A percentile compares a stretch with the other conserved stretches of the same genome.
Evolutionary conservation across 257 asterid genomes (phyloP).

Genomic region (Ehretia macrophylla): DNA sequence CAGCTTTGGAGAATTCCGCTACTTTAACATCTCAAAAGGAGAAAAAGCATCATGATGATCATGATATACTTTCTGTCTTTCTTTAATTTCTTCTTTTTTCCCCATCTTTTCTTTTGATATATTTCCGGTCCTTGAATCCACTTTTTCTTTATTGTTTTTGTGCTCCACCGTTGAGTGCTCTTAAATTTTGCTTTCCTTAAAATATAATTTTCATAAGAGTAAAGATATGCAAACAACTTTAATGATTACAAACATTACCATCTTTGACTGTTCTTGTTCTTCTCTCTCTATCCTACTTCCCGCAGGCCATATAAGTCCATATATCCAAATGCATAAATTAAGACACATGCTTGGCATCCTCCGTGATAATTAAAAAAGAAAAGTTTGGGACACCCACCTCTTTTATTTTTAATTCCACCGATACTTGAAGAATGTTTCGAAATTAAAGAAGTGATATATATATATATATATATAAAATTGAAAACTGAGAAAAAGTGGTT

Average conservation of each 20-base stretch:
- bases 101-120: conserved; percentile 18
- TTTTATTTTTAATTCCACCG: no score
- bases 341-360: no score
- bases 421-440: no score
- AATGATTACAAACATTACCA: conserved; percentile 37
- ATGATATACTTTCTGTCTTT: conserved; percentile 9
- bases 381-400: no score
- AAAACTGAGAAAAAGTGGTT: no score
- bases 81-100: conserved; percentile 10
- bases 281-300: not conserved
- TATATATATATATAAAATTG: no score
- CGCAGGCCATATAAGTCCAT: not conserved
- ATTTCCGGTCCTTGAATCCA: conserved; percentile 14
- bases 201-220: conserved; percentile 38
- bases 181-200: conserved; percentile 32
- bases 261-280: conserved; percentile 65
- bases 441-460: no score
- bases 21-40: no score
- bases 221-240: conserved; percentile 30
- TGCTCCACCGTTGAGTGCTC: conserved; percentile 15
- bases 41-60: conserved; percentile 10
- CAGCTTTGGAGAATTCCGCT: no score
- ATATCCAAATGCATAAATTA: not conserved
- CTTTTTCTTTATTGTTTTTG: conserved; percentile 40
- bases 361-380: no score